Evolutionary conservation across 345 rosid genomes (phyloP).

Genomic region (Carallia pectinifolia): DNA sequence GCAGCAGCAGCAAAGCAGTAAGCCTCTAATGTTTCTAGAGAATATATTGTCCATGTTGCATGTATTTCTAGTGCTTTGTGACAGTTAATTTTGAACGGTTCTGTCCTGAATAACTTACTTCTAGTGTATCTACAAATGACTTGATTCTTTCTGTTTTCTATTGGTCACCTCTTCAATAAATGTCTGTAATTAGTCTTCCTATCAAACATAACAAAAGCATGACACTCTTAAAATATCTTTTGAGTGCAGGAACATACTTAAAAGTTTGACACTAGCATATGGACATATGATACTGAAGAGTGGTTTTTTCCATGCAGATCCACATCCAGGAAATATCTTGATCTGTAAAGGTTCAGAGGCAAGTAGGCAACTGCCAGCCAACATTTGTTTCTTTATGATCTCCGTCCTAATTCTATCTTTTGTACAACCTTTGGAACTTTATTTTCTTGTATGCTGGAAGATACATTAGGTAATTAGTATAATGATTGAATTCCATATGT

Average conservation of each 20-base stretch:
- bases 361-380: conserved; percentile 30
- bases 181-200: conserved; percentile 5
- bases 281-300: conserved; percentile 98
- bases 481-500: conserved; percentile 1
- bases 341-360: conserved; percentile 90
- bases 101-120: conserved; percentile 4
- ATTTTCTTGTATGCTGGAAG: background rate
- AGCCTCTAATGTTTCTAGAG: conserved; percentile 53
- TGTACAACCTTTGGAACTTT: background rate
- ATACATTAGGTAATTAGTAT: background rate
- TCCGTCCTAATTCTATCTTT: background rate
- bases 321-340: conserved; percentile 95
- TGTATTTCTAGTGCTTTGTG: background rate
- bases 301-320: conserved; percentile 97
- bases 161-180: background rate
- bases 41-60: conserved; percentile 26
- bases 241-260: conserved; percentile 69
- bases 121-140: background rate
- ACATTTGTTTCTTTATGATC: conserved; percentile 2
- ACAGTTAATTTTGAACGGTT: background rate
- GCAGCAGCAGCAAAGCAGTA: conserved; percentile 94
- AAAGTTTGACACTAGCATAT: conserved; percentile 76
- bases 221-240: conserved; percentile 12
- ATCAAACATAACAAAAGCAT: background rate
- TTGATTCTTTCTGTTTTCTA: background rate